Conservation (phyloP, 2,329 filamentous ascomycete species). For the Paracoccidioides lutzii region DNA sequence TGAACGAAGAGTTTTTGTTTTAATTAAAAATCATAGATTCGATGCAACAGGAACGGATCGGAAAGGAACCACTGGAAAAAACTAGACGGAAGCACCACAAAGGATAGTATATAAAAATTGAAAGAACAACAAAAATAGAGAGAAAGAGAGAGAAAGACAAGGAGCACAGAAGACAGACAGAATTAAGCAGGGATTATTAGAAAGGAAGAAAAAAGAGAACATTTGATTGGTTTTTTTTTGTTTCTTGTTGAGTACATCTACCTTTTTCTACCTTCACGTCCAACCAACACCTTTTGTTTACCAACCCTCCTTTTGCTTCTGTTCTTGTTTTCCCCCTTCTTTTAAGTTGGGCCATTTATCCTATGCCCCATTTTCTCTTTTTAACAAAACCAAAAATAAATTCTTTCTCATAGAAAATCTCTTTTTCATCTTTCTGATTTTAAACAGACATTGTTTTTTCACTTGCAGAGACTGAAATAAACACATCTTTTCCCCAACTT, state of each 20-base stretch:
- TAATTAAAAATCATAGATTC: too few relatives aligned
- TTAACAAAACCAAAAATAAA: background rate
- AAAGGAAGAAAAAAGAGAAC: background rate
- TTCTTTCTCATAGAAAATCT: background rate
- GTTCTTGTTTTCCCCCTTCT: slow-evolving; percentile 5
- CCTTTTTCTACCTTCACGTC: slow-evolving; percentile 3
- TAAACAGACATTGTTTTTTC: background rate
- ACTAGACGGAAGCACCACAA: background rate
- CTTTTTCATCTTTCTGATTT: background rate
- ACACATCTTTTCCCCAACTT: background rate
- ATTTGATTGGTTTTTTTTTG: slow-evolving; percentile 5
- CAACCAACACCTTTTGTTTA: background rate
- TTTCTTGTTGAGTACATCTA: slow-evolving; percentile 5
- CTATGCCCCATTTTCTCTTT: background rate
- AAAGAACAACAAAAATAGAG: background rate
- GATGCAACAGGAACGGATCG: too few relatives aligned
- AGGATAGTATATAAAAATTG: background rate
- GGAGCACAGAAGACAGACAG: background rate
- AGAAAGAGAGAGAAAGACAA: background rate
- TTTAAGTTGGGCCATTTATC: background rate
- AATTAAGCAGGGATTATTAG: background rate
- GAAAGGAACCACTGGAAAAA: too few relatives aligned
- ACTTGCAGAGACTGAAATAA: background rate
- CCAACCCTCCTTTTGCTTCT: slow-evolving; percentile 3
- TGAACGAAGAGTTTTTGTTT: too few relatives aligned